Base-by-base conservation (phyloP, 2,329 filamentous ascomycete genomes). In the Laburnicola sp. region DNA sequence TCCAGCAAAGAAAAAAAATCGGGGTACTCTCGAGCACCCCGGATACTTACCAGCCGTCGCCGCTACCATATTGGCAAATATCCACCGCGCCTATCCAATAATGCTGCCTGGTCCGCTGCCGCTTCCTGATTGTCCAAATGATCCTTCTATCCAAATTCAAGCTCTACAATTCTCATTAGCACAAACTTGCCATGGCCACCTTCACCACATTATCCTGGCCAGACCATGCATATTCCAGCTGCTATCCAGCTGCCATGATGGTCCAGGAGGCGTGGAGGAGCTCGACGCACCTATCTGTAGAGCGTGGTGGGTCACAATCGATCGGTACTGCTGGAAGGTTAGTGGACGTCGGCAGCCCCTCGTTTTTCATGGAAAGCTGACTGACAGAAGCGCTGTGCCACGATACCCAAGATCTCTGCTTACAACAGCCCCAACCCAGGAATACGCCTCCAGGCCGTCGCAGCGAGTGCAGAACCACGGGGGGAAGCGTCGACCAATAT, bases 21-120 rank as follows among this genome's bases (percentile, higher is more conserved):
- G 57, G 59, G 60, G 39, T 39, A 47, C 56, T 57, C 60, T 59
- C 60, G 51, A 59, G 55, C 44, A 54, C 50, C 43, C 51, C 58
- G 56, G 42, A 47, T 60, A 71, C 71, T 68, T 67, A 74, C 71
- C 70, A 63, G 70, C 71, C 67, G 71, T 72, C 59, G 69, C 68
- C 60, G 70, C 70, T 70, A 70, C 71, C 71, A 74, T 74, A 47
- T 48, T 69, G 60, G 64, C 65, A 58, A 59, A 45, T 41, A 43
- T 65, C 48, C 58, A 59, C 51, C 53, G 57, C 54, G 50, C 57
- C 57, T 59, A 53, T 55, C 60, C 54, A 54, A 54, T 56, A 50
- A 39, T 56, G 43, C 46, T 37, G 54, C 44, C 52, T 30, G 54
- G 48, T 41, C 32, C 27, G 35, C 41, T 43, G 49, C 53, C 41